Percentiles rank a stretch among this genome's conserved stretches.
phyloP scores from a whole-genome alignment of 257 asterid species.

The Knoxia roxburghii region DNA sequence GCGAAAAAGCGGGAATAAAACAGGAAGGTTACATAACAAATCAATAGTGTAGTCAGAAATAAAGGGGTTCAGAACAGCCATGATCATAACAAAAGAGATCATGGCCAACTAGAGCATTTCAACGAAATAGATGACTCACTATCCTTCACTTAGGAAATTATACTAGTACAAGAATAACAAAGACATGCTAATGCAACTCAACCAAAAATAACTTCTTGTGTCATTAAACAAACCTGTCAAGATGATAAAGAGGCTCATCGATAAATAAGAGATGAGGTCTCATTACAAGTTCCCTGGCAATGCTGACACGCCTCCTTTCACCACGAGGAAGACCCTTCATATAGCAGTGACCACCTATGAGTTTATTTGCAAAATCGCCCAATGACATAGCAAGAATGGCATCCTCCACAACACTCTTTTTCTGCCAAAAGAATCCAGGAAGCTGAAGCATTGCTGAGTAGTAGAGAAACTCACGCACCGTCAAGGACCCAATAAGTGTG shows the following conservation, averaged over 20 bases:
- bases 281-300: slow-evolving; percentile 97
- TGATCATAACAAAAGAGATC: not conserved
- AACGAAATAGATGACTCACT: not conserved
- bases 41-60: not conserved
- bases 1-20: slow-evolving; percentile 1
- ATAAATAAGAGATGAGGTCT: slow-evolving; percentile 86
- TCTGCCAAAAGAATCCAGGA: slow-evolving; percentile 73
- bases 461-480: slow-evolving; percentile 98
- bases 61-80: not conserved
- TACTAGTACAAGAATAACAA: no score
- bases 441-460: slow-evolving; percentile 96
- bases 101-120: not conserved
- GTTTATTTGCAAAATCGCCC: slow-evolving; percentile 89
- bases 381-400: slow-evolving; percentile 88
- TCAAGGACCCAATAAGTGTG: slow-evolving; percentile 82
- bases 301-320: slow-evolving; percentile 87
- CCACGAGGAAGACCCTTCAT: slow-evolving; percentile 93
- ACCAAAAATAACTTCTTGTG: not conserved
- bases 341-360: slow-evolving; percentile 90
- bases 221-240: slow-evolving; percentile 66
- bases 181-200: slow-evolving; percentile 2
- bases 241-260: slow-evolving; percentile 97
- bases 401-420: slow-evolving; percentile 80
- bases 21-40: slow-evolving; percentile 13
- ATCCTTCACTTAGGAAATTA: not conserved